Evolutionary conservation across 1,284 basidiomycete genomes (phyloP), one percentile per base, ranked within the genome.

Genomic region (Sporisorium graminicola): DNA sequence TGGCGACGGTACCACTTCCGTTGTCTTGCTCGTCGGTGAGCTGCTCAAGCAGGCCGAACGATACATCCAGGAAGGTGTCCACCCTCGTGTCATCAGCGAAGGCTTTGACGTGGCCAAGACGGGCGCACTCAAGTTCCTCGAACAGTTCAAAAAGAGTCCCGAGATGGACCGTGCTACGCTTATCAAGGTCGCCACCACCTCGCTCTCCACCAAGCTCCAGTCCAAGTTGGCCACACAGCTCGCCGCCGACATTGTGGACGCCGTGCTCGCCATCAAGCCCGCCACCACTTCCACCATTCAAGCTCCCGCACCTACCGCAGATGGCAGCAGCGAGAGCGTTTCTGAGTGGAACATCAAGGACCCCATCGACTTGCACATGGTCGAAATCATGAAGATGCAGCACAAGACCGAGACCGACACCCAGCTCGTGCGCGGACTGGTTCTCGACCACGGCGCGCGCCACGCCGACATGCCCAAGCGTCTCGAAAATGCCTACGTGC

Each of bases 341-440:
- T 65, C 58, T 12, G 79, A 84, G 46, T 84, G 83, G 82, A 65
- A 79, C 67, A 74, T 79, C 56, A 78, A 74, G 53, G 80, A 85
- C 53, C 95, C 95, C 51, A 97, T 99, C 85, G 97, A 99, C 88
- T 88, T 99, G 74, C 96, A 99, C 88, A 99, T 99, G 97, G 90
- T 99, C 63, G 97, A 99, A 87, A 92, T 99, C 81, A 99, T 99
- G 96, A 99, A 99, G 89, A 99, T 99, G 97, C 96, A 98, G 87
- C 97, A 99, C 88, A 92, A 95, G 84, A 95, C 93, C 58, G 95
- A 97, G 67, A 95, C 94, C 49, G 97, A 99, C 87, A 99, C 97
- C n/a, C 93, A 97, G 86, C 91, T 99, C 56, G 89, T 99, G 80
- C 92, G 93, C 79, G 97, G 97, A 58, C 89, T 99, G 64, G 97